phyloP scores from a whole-genome alignment of 805 yeast species.

The Hanseniaspora vineae region DNA sequence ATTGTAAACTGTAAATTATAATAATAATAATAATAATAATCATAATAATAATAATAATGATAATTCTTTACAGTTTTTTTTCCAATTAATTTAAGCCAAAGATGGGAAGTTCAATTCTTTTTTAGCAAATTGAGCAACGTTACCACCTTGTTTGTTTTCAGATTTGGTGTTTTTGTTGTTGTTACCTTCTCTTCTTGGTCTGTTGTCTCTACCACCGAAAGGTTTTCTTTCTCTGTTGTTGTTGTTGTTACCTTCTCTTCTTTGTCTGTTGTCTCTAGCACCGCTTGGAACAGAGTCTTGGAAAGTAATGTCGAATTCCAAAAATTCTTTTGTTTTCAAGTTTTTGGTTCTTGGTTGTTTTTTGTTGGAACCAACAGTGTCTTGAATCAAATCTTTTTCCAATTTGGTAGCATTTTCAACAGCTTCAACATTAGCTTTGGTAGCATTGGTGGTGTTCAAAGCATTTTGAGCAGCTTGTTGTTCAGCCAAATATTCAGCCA shows the following conservation, averaged over 20 bases:
- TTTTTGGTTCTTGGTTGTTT: slow-evolving; percentile 64
- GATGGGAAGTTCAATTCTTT: slow-evolving; percentile 66
- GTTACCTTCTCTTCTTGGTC: slow-evolving; percentile 12
- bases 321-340: slow-evolving; percentile 65
- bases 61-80: no score
- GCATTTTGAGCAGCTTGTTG: slow-evolving; percentile 45
- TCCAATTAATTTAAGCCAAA: slow-evolving; percentile 42
- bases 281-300: slow-evolving; percentile 38
- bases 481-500: slow-evolving; percentile 78
- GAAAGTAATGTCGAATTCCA: slow-evolving; percentile 64
- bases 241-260: slow-evolving; percentile 17
- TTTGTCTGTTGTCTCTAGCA: slow-evolving; percentile 5
- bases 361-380: slow-evolving; percentile 44
- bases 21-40: no score
- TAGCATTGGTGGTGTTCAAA: slow-evolving; percentile 25
- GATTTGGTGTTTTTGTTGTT: slow-evolving; percentile 21
- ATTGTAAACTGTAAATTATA: no score
- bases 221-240: slow-evolving; percentile 9
- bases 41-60: no score
- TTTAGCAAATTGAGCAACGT: slow-evolving; percentile 20
- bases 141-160: slow-evolving; percentile 23
- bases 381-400: slow-evolving; percentile 51
- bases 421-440: slow-evolving; percentile 20
- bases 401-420: slow-evolving; percentile 41
- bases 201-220: slow-evolving; percentile 20